Conservation (phyloP, 1,284 basidiomycete genomes). For the Ustilago shanxiensis region DNA sequence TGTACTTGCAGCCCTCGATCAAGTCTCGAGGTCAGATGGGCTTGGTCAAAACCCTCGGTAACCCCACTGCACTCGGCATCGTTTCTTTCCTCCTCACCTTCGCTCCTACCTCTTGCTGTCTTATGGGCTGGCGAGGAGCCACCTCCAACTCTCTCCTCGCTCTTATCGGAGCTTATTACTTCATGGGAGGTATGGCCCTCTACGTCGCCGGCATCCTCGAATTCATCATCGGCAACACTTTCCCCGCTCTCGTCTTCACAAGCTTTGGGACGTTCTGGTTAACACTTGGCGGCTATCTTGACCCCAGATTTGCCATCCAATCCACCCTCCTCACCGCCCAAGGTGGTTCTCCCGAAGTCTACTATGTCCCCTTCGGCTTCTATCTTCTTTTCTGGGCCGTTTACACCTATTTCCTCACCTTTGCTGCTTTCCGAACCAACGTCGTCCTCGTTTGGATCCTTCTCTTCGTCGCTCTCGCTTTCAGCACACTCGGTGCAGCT, state of each 20-base stretch:
- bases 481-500: conserved; percentile 37
- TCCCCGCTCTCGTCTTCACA: conserved; percentile 55
- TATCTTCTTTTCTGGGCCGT: conserved; percentile 55
- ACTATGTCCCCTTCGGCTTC: conserved; percentile 44
- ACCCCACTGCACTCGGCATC: conserved; percentile 55
- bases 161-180: conserved; percentile 48
- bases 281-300: conserved; percentile 38
- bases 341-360: conserved; percentile 18
- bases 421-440: conserved; percentile 55
- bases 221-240: conserved; percentile 56
- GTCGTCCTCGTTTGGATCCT: conserved; percentile 56
- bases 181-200: conserved; percentile 44
- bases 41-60: conserved; percentile 57
- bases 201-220: conserved; percentile 41
- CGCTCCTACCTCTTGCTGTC: conserved; percentile 44
- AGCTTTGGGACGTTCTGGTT: conserved; percentile 58
- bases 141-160: conserved; percentile 43
- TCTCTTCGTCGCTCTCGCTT: conserved; percentile 54
- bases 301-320: conserved; percentile 36
- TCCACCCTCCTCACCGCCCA: conserved; percentile 29
- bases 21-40: conserved; percentile 32
- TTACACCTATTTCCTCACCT: conserved; percentile 53
- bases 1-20: conserved; percentile 54
- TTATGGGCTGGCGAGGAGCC: conserved; percentile 57
- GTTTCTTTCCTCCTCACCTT: conserved; percentile 58